Base-by-base conservation (phyloP, 2,329 filamentous ascomycete species). In the Neurospora sp. region DNA sequence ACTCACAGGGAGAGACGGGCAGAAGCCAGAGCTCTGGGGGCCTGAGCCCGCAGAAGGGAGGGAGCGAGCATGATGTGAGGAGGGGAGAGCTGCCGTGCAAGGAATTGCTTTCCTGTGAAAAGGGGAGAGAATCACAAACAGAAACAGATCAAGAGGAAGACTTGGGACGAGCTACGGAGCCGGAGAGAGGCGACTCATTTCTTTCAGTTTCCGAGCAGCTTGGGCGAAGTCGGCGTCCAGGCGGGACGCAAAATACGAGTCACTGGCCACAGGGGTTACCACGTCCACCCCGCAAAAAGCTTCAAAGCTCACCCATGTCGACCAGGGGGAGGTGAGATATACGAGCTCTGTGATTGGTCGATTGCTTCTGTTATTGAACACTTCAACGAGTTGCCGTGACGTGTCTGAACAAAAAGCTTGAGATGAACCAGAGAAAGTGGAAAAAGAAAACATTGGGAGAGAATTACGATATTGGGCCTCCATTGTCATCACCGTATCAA, bases 151-250 rank as follows among this genome's bases (percentile, higher is more conserved):
- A 75, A 75, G 52, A 62, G 52, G 52, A 36, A 62, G 52, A 62
- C 28, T 62, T 36, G 52, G 52, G 52, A 62, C 28, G 28, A 33
- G 23, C 52, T 17, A 33, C 52, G 52, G 15, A 62, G 52, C 43
- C 19, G 19, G 43, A 52, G 19, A 52, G 19, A 62, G 52, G 52
- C 52, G 52, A 62, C 52, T 62, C 52, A 36, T 62, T 17, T 36
- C 66, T 72, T 75, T 36, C 33, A 36, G 33, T 36, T 77, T 73
- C 28, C 52, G 6, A 12, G 23, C 52, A 12, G 52, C 52, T 12
- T 75, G 76, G 75, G 77, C 77, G 77, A 79, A 74, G 72, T 76
- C 77, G 77, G 76, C 75, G 73, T 69, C 67, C 72, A 75, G 52
- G 23, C 19, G 46, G 46, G 19, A 52, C 19, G 28, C 43, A 77